Percentiles rank a stretch among this genome's conserved stretches.
These are phyloP conservation scores for Phytomonas francai DNA, from an alignment of 208 protist genomes.

Conservation along the genomic window DNA sequence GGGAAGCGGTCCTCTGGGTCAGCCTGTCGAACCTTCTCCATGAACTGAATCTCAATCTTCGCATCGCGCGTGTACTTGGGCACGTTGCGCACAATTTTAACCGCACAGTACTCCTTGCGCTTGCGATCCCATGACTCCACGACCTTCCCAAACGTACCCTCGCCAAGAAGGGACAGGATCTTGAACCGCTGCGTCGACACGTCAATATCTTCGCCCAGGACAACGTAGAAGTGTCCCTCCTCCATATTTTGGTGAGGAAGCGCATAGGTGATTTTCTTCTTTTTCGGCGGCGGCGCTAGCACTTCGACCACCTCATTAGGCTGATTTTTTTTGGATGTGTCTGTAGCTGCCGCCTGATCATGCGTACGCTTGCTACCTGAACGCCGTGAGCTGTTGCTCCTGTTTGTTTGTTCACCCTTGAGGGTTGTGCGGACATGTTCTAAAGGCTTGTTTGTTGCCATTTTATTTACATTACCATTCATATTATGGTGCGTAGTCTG, in stretches of 20 bases:
- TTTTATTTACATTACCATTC: neutral
- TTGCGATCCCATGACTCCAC: conserved; percentile 86
- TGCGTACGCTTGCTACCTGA: conserved; percentile 76
- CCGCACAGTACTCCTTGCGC: conserved; percentile 77
- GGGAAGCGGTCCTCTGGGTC: conserved; percentile 65
- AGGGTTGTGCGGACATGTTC: conserved; percentile 13
- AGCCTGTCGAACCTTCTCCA: conserved; percentile 64
- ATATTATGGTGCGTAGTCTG: neutral
- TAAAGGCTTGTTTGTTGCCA: conserved; percentile 14
- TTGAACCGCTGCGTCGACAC: conserved; percentile 82
- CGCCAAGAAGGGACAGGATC: conserved; percentile 82
- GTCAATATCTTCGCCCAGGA: conserved; percentile 85
- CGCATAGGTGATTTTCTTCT: conserved; percentile 83
- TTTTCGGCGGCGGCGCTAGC: conserved; percentile 26
- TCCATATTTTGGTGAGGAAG: conserved; percentile 81
- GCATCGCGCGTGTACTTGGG: conserved; percentile 83
- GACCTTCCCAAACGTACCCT: conserved; percentile 88
- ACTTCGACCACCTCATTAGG: conserved; percentile 38
- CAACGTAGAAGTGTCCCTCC: conserved; percentile 87
- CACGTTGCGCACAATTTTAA: conserved; percentile 84
- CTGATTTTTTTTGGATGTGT: conserved; percentile 18
- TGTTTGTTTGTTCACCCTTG: conserved; percentile 15
- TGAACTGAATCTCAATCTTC: conserved; percentile 84
- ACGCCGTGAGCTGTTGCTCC: conserved; percentile 19
- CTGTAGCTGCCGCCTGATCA: conserved; percentile 48